These are phyloP conservation scores for Cucurbita pepo DNA, from an alignment of 306 rosid genomes.

Conservation along the genomic window DNA sequence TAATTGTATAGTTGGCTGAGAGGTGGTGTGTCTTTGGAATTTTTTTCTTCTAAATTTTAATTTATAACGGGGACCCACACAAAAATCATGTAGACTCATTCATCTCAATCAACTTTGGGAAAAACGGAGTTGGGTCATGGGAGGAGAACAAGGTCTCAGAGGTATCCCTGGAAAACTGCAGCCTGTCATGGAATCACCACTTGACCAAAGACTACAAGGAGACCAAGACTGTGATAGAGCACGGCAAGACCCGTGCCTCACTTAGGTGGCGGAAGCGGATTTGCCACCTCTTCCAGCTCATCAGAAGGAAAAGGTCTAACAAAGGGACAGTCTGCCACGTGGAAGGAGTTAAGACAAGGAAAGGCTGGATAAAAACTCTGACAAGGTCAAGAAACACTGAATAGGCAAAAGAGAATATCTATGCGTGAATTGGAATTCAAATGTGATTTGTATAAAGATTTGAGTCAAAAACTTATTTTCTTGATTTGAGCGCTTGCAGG, in stretches of 20 bases:
- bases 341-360: slow-evolving; percentile 74
- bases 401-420: slow-evolving; percentile 14
- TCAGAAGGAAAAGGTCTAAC: slow-evolving; percentile 59
- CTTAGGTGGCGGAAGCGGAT: slow-evolving; percentile 94
- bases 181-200: slow-evolving; percentile 39
- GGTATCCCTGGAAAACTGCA: slow-evolving; percentile 52
- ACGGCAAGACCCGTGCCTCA: slow-evolving; percentile 42
- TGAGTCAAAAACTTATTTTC: neutral
- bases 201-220: slow-evolving; percentile 22
- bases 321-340: slow-evolving; percentile 55
- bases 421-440: neutral
- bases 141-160: slow-evolving; percentile 57
- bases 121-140: slow-evolving; percentile 84
- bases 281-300: slow-evolving; percentile 77
- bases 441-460: neutral
- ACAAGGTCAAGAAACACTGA: slow-evolving; percentile 63
- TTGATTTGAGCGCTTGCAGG: neutral
- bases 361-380: slow-evolving; percentile 71
- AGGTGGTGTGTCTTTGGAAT: neutral
- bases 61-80: slow-evolving; percentile 1
- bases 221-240: slow-evolving; percentile 78
- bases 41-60: neutral
- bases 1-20: neutral
- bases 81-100: slow-evolving; percentile 49
- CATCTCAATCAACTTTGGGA: slow-evolving; percentile 91